A percentile compares a stretch with the other conserved stretches of the same genome.
phyloP scores from a whole-genome alignment of 2,329 filamentous ascomycete species.

The Pestalotiopsis sp. region DNA sequence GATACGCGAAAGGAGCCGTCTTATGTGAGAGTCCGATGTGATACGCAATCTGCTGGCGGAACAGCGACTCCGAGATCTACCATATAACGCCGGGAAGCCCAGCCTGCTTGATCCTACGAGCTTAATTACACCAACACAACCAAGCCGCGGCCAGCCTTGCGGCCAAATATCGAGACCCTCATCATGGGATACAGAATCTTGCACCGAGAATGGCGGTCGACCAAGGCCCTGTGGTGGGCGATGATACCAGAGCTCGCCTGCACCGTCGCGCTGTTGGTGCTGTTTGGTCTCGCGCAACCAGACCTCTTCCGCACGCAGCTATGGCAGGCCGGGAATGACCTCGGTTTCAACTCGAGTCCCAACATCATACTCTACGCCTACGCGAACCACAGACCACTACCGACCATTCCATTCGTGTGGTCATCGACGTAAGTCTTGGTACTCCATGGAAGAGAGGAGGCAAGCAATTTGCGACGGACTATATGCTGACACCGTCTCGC shows the following conservation, averaged over 20 bases:
- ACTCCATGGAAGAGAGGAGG: not conserved
- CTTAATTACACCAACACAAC: not conserved
- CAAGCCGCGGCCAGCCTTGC: not conserved
- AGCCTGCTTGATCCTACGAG: not conserved
- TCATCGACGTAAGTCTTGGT: conserved; percentile 63
- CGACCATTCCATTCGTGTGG: conserved; percentile 71
- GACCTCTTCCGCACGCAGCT: conserved; percentile 72
- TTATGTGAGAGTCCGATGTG: not conserved
- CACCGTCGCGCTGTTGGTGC: conserved; percentile 66
- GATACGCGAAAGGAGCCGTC: not conserved
- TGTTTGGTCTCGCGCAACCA: conserved; percentile 75
- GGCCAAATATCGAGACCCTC: not conserved
- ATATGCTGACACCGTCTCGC: conserved; percentile 8
- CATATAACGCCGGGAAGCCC: not conserved
- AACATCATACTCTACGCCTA: conserved; percentile 71
- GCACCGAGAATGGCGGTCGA: conserved; percentile 60
- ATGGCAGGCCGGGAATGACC: conserved; percentile 72
- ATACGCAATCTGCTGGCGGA: conserved; percentile 2
- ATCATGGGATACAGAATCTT: conserved; percentile 58
- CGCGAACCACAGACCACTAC: conserved; percentile 68
- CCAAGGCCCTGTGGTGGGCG: conserved; percentile 61
- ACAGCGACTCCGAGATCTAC: not conserved
- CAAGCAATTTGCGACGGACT: not conserved
- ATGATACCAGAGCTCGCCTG: conserved; percentile 68
- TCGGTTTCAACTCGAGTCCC: conserved; percentile 76